These are phyloP conservation scores for Chaetomium cochliodes DNA, from an alignment of 495 filamentous ascomycete species.

Conservation along the genomic window DNA sequence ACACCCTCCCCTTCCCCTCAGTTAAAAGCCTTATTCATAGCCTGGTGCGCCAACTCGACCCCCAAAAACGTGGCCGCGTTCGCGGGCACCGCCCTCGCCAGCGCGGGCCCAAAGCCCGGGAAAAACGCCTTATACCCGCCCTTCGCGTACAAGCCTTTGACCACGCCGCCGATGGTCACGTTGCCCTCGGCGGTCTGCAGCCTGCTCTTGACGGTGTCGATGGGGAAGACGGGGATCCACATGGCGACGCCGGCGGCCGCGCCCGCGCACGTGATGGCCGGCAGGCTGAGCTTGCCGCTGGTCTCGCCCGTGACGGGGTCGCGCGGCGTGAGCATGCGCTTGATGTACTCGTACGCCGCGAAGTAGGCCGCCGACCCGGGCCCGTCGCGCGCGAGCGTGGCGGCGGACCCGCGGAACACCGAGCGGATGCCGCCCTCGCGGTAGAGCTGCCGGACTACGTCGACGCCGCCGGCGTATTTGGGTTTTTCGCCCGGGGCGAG, in stretches of 20 bases:
- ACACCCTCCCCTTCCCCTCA: not conserved
- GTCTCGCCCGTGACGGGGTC: slow-evolving; percentile 71
- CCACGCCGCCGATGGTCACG: slow-evolving; percentile 76
- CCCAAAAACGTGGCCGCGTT: slow-evolving; percentile 77
- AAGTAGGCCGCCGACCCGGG: slow-evolving; percentile 95
- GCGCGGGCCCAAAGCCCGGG: slow-evolving; percentile 89
- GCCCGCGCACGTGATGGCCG: slow-evolving; percentile 82
- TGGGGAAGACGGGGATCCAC: slow-evolving; percentile 98
- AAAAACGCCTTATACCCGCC: slow-evolving; percentile 95
- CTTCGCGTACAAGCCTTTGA: slow-evolving; percentile 70
- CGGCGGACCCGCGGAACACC: slow-evolving; percentile 85
- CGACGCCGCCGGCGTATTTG: slow-evolving; percentile 81
- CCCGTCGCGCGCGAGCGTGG: slow-evolving; percentile 90
- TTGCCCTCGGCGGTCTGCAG: slow-evolving; percentile 89
- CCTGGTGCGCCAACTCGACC: slow-evolving; percentile 78
- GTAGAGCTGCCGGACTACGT: slow-evolving; percentile 96
- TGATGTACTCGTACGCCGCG: slow-evolving; percentile 93
- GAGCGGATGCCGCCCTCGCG: slow-evolving; percentile 83
- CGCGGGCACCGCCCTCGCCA: slow-evolving; percentile 89
- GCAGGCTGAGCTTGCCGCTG: slow-evolving; percentile 70
- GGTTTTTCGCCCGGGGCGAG: slow-evolving; percentile 87
- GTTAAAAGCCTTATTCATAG: slow-evolving; percentile 70
- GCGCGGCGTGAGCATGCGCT: slow-evolving; percentile 79
- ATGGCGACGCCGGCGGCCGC: slow-evolving; percentile 92
- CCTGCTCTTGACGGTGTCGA: slow-evolving; percentile 93